Percentiles rank a stretch among this genome's conserved stretches.
Evolutionary conservation across 257 asterid species (phyloP).

Genomic region (Pogostemon cablin): DNA sequence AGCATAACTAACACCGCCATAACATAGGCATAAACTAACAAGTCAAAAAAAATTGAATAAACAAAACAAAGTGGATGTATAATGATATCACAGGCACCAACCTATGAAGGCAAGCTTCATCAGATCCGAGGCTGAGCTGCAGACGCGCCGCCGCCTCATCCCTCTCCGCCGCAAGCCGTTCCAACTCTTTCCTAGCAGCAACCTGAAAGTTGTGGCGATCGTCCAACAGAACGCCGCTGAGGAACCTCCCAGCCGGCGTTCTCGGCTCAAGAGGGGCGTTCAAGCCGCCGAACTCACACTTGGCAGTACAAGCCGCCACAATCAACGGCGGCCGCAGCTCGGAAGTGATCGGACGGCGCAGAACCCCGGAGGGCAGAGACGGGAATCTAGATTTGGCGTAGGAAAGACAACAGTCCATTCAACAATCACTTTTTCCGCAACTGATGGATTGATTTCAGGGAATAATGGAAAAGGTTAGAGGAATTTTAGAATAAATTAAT

Average conservation of each 20-base stretch:
- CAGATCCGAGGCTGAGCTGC: constrained; percentile 63
- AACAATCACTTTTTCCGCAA: constrained; percentile 30
- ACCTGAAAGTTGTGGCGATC: constrained; percentile 53
- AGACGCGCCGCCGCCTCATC: constrained; percentile 61
- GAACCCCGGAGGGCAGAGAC: constrained; percentile 29
- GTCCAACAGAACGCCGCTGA: constrained; percentile 62
- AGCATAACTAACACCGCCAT: no score
- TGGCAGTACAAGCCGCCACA: constrained; percentile 35
- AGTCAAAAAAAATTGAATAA: not conserved
- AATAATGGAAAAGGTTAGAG: not conserved
- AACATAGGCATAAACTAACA: not conserved
- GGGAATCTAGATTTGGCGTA: constrained; percentile 40
- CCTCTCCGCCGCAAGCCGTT: constrained; percentile 53
- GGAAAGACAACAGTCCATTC: constrained; percentile 71
- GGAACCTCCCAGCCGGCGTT: constrained; percentile 62
- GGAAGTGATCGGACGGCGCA: constrained; percentile 31
- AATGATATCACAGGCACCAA: constrained; percentile 29
- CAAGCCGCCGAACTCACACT: constrained; percentile 60
- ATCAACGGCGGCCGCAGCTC: constrained; percentile 34
- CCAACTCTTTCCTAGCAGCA: constrained; percentile 58
- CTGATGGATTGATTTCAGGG: constrained; percentile 7
- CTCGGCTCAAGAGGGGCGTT: constrained; percentile 74
- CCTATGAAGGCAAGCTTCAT: constrained; percentile 84
- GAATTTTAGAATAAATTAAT: not conserved
- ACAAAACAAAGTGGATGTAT: not conserved